phyloP scores from a whole-genome alignment of 108 stramenopile species.

The Cyclotella choctawhatcheeana region DNA sequence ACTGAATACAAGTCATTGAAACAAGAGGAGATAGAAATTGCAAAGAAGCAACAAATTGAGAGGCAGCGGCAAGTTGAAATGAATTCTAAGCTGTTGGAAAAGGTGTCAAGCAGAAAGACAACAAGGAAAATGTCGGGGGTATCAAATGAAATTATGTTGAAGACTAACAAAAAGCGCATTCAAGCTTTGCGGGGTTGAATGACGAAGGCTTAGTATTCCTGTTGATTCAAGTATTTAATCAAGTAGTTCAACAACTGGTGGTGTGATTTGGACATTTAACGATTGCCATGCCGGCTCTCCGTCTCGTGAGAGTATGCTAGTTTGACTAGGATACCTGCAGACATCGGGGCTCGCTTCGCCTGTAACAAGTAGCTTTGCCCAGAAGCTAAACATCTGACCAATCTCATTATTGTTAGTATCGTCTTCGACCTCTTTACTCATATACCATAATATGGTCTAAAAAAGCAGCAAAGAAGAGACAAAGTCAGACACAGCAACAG shows the following conservation, averaged over 20 bases:
- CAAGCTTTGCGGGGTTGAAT: neutral
- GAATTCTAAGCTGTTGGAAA: no score
- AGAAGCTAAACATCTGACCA: constrained; percentile 63
- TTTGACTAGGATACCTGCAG: constrained; percentile 72
- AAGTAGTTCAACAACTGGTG: constrained; percentile 77
- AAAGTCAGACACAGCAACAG: no score
- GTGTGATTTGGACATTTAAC: constrained; percentile 29
- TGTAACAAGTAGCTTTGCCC: constrained; percentile 67
- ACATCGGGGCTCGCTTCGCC: constrained; percentile 66
- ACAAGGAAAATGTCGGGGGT: no score
- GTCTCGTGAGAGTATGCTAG: constrained; percentile 53
- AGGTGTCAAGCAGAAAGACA: no score
- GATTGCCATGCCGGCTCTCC: constrained; percentile 63
- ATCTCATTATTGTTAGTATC: constrained; percentile 46
- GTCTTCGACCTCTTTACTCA: constrained; percentile 77
- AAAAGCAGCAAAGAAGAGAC: no score
- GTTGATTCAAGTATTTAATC: constrained; percentile 9
- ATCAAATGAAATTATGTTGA: no score
- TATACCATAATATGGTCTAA: constrained; percentile 80
- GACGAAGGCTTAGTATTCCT: neutral
- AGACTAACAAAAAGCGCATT: neutral
- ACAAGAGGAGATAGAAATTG: no score
- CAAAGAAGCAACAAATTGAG: no score
- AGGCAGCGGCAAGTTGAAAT: no score
- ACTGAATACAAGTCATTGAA: no score